These are phyloP conservation scores for Eucalyptus grandis DNA, from an alignment of 345 rosid species.

Conservation along the genomic window DNA sequence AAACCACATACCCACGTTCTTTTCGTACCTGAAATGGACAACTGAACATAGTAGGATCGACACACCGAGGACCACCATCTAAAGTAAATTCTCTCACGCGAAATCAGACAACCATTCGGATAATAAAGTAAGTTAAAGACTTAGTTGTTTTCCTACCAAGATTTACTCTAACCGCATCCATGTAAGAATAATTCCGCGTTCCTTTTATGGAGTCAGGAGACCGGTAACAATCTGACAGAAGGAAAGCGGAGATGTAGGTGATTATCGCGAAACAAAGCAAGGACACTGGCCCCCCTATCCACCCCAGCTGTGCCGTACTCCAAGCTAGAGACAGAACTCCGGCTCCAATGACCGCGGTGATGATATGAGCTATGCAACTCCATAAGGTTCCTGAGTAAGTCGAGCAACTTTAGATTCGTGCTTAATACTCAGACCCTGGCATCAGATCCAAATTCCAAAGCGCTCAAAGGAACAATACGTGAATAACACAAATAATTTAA, in stretches of 20 bases:
- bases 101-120: background rate
- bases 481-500: background rate
- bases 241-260: slow-evolving; percentile 33
- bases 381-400: slow-evolving; percentile 36
- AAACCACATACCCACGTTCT: slow-evolving; percentile 45
- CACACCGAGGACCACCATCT: background rate
- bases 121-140: background rate
- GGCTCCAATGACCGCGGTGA: slow-evolving; percentile 37
- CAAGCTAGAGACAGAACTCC: slow-evolving; percentile 57
- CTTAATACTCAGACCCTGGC: background rate
- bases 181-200: slow-evolving; percentile 18
- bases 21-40: slow-evolving; percentile 27
- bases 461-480: background rate
- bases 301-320: slow-evolving; percentile 57
- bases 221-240: slow-evolving; percentile 49
- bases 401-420: background rate
- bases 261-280: slow-evolving; percentile 37
- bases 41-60: background rate
- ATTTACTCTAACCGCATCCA: slow-evolving; percentile 26
- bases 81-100: background rate
- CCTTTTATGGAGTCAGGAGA: slow-evolving; percentile 32
- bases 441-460: background rate
- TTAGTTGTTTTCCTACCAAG: slow-evolving; percentile 16
- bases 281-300: slow-evolving; percentile 50
- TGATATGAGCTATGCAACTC: slow-evolving; percentile 37